Evolutionary conservation across 768 basidiomycete genomes (phyloP).

Genomic region (Tylopilus plumbeoviolaceoides): DNA sequence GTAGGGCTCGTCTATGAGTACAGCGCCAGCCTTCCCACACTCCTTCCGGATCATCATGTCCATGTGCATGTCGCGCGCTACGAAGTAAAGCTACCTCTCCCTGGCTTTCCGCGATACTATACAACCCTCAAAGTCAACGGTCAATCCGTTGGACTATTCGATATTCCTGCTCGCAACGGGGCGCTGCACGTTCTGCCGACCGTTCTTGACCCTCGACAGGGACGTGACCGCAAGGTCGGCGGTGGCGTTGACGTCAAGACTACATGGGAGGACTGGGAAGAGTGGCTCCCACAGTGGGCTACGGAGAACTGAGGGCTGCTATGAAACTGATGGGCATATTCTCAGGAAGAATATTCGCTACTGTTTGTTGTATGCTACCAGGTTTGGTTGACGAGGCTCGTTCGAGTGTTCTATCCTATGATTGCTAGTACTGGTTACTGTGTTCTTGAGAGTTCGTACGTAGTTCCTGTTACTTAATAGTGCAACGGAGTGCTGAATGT

Average conservation of each 20-base stretch:
- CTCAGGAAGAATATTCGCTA: neutral
- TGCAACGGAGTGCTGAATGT: no score
- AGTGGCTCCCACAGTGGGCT: constrained; percentile 15
- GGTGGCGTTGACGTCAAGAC: neutral
- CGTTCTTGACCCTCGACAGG: constrained; percentile 11
- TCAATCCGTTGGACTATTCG: constrained; percentile 2
- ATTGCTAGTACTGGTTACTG: neutral
- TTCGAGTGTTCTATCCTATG: neutral
- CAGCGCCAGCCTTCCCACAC: constrained; percentile 9
- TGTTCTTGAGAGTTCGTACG: neutral
- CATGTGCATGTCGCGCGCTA: constrained; percentile 8
- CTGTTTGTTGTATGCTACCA: neutral
- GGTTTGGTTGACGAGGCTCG: neutral
- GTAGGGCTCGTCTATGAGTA: constrained; percentile 12
- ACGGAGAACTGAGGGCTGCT: constrained; percentile 4
- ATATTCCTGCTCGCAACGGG: constrained; percentile 13
- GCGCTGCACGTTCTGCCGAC: constrained; percentile 10
- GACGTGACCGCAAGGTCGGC: neutral
- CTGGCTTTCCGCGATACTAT: constrained; percentile 2
- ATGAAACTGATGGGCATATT: neutral
- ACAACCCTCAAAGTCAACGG: constrained; percentile 12
- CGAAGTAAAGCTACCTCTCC: constrained; percentile 4
- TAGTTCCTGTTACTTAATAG: neutral
- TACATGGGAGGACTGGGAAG: constrained; percentile 13
- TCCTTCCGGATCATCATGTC: constrained; percentile 5